A percentile compares a stretch with the other conserved stretches of the same genome.
Evolutionary conservation across 2,329 filamentous ascomycete species (phyloP).

Genomic region (Lachnellula suecica): DNA sequence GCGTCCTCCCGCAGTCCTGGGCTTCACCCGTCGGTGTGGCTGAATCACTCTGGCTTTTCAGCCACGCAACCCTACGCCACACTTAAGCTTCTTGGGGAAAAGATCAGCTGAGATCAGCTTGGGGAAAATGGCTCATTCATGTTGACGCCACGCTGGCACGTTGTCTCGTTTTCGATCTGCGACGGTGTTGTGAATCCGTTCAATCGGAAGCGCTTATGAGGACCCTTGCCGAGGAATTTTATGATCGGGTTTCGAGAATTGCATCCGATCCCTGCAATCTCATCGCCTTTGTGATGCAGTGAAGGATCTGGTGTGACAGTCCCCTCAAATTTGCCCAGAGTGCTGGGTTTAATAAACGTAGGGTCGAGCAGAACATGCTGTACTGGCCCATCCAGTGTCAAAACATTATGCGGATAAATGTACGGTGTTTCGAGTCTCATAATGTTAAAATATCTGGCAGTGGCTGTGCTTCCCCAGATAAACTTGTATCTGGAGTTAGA

Average conservation of each 20-base stretch:
- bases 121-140: background rate
- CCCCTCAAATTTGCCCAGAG: slow-evolving; percentile 11
- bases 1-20: background rate
- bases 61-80: slow-evolving; percentile 1
- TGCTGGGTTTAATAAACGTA: background rate
- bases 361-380: background rate
- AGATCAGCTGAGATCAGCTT: background rate
- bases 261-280: background rate
- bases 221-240: background rate
- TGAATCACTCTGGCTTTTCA: background rate
- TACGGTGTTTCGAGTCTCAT: no score
- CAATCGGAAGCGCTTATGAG: background rate
- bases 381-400: no score
- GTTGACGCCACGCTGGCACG: background rate
- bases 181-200: background rate
- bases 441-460: no score
- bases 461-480: no score
- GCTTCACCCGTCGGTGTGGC: background rate
- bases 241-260: background rate
- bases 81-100: background rate
- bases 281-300: background rate
- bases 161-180: background rate
- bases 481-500: no score
- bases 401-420: no score
- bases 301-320: slow-evolving; percentile 3